Percentiles rank a stretch among this genome's conserved stretches.
Evolutionary conservation across 2,329 filamentous ascomycete species (phyloP).

Genomic region (Aspergillus proliferans): DNA sequence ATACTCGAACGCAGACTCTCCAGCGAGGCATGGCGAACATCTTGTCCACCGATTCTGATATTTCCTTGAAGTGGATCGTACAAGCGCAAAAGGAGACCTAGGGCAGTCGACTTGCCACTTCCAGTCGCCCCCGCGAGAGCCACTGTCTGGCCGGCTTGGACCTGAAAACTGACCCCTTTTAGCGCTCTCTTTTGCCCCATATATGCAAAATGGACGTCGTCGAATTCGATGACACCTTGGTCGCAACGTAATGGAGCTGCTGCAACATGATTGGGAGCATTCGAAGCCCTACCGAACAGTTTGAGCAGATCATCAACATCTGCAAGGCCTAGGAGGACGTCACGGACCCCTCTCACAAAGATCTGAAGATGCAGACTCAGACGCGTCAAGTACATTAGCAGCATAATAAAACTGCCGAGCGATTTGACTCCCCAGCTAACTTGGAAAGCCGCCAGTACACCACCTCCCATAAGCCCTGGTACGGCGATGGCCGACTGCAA

Average conservation of each 20-base stretch:
- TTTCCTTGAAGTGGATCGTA: constrained; percentile 47
- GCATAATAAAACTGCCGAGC: constrained; percentile 58
- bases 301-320: constrained; percentile 54
- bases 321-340: constrained; percentile 50
- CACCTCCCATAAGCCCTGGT: constrained; percentile 44
- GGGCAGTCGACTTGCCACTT: constrained; percentile 52
- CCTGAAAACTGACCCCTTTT: constrained; percentile 43
- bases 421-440: constrained; percentile 45
- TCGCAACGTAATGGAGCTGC: constrained; percentile 36
- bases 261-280: constrained; percentile 33
- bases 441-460: constrained; percentile 49
- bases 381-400: constrained; percentile 60
- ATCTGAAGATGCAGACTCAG: constrained; percentile 44
- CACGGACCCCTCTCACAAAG: constrained; percentile 45
- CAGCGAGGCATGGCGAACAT: constrained; percentile 54
- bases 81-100: constrained; percentile 51
- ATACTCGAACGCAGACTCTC: constrained; percentile 53
- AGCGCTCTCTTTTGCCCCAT: constrained; percentile 45
- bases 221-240: constrained; percentile 43
- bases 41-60: constrained; percentile 49
- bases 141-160: constrained; percentile 45
- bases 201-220: constrained; percentile 48
- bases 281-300: constrained; percentile 44
- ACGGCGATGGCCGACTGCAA: constrained; percentile 44
- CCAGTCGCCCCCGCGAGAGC: constrained; percentile 54